Conservation (phyloP, 2,329 filamentous ascomycete species). For the Hymenotorrendiella dingleyae region DNA sequence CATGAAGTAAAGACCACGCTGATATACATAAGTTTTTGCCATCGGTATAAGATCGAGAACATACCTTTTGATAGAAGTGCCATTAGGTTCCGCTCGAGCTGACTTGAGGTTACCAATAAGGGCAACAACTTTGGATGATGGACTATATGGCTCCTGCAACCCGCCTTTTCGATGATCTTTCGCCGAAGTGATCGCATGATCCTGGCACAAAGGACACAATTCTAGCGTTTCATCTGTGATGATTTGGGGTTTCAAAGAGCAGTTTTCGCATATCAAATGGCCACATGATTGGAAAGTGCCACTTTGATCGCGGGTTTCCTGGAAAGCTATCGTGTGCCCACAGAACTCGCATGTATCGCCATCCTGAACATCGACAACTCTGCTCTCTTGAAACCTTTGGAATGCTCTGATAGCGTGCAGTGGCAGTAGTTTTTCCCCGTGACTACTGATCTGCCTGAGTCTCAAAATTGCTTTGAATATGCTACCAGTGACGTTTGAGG, state of each 20-base stretch:
- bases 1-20: constrained; percentile 3
- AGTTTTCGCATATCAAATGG: neutral
- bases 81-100: neutral
- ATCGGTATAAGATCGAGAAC: neutral
- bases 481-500: too few species aligned
- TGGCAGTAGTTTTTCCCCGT: neutral
- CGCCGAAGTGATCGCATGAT: too few species aligned
- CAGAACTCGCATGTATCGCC: neutral
- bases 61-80: neutral
- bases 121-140: neutral
- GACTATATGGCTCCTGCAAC: neutral
- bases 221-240: neutral
- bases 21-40: neutral
- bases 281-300: neutral
- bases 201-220: neutral
- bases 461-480: neutral
- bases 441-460: neutral
- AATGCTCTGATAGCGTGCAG: neutral
- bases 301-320: neutral
- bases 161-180: neutral
- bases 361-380: too few species aligned
- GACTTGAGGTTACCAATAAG: neutral
- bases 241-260: neutral
- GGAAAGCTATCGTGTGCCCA: too few species aligned
- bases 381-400: neutral